These are phyloP conservation scores for Eremochloa ophiuroides DNA, from an alignment of 176 grass and related monocot genomes.

Conservation along the genomic window DNA sequence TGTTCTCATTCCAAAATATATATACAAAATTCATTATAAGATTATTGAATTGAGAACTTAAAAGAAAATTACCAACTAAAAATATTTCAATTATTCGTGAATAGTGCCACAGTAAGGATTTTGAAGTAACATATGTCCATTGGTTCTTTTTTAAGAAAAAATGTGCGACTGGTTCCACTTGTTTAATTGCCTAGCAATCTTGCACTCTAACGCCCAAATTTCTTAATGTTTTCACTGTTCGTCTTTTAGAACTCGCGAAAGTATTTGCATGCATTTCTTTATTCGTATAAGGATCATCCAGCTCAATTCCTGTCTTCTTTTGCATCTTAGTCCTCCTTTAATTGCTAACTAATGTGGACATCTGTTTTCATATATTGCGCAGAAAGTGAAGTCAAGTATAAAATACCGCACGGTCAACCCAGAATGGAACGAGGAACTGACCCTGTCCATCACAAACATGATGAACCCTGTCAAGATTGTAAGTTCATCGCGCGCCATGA, in stretches of 20 bases:
- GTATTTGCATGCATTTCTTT: no score
- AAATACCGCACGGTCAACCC: conserved; percentile 47
- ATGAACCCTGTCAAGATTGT: conserved; percentile 54
- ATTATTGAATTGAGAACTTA: no score
- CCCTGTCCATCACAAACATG: conserved; percentile 55
- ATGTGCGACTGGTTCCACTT: not conserved
- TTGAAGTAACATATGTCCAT: no score
- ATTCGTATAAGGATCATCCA: no score
- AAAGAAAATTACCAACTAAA: no score
- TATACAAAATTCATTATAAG: no score
- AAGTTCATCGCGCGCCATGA: conserved; percentile 3
- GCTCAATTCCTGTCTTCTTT: no score
- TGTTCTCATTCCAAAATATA: no score
- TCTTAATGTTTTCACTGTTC: not conserved
- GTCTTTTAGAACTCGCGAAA: not conserved
- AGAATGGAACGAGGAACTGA: conserved; percentile 72
- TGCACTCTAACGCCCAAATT: not conserved
- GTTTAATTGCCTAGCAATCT: not conserved
- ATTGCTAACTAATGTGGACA: not conserved
- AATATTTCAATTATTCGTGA: no score
- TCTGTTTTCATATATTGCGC: not conserved
- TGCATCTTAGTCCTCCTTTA: not conserved
- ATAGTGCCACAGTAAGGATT: no score
- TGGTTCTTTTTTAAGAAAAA: no score
- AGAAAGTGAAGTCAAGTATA: conserved; percentile 66